A percentile compares a stretch with the other conserved stretches of the same genome.
Conservation (phyloP, 2,329 filamentous ascomycete genomes). For the Davidsoniella australis region DNA sequence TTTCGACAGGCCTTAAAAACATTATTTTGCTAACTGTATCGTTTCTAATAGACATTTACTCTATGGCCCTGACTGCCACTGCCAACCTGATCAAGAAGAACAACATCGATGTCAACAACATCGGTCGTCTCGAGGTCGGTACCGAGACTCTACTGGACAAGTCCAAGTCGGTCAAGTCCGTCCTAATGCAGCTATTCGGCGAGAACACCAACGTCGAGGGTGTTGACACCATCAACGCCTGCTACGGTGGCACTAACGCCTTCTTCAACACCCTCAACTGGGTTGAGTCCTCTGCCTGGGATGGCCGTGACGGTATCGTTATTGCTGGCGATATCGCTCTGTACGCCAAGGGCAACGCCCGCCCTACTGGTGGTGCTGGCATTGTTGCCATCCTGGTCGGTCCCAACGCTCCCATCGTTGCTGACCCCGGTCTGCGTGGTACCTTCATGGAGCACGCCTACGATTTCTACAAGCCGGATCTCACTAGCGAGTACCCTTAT, state of each 20-base stretch:
- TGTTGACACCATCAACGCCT: conserved; percentile 69
- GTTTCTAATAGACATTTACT: conserved; percentile 58
- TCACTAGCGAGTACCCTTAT: conserved; percentile 73
- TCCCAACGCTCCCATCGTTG: conserved; percentile 57
- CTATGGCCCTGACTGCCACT: conserved; percentile 59
- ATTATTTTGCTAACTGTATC: conserved; percentile 13
- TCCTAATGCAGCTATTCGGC: conserved; percentile 73
- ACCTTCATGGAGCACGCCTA: conserved; percentile 72
- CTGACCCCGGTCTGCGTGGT: conserved; percentile 64
- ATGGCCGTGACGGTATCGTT: conserved; percentile 65
- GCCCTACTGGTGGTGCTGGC: conserved; percentile 66
- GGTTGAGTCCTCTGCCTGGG: conserved; percentile 76
- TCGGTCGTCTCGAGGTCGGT: conserved; percentile 69
- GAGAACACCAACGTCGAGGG: conserved; percentile 75
- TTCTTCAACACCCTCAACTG: conserved; percentile 73
- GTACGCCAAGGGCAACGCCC: conserved; percentile 68
- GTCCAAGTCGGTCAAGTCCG: conserved; percentile 80
- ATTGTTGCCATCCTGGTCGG: conserved; percentile 65
- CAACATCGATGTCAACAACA: conserved; percentile 59
- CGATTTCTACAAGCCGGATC: conserved; percentile 81
- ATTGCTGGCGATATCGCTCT: conserved; percentile 70
- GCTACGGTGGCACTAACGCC: conserved; percentile 75
- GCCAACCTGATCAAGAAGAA: conserved; percentile 70
- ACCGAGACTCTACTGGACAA: conserved; percentile 79
- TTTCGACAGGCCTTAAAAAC: conserved; percentile 1